These are phyloP conservation scores for Exophiala mesophila DNA, from an alignment of 2,329 filamentous ascomycete genomes.

Conservation along the genomic window DNA sequence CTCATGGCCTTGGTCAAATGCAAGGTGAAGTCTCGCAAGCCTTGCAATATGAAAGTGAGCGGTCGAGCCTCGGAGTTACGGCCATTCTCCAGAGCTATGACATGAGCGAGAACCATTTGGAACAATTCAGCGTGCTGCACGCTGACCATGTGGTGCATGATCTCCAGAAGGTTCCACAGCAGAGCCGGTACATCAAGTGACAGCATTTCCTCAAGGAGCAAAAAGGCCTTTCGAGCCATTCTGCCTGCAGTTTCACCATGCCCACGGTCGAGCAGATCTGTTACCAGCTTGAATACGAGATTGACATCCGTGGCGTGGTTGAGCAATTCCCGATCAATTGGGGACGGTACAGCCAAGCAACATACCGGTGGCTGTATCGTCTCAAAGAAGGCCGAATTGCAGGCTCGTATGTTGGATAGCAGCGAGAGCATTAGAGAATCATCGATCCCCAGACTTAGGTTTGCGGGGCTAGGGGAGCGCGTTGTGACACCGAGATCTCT, in stretches of 20 bases:
- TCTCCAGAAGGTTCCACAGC: conserved; percentile 11
- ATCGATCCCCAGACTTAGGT: no score
- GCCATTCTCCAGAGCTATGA: conserved; percentile 2
- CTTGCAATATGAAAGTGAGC: not conserved
- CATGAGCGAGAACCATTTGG: conserved; percentile 6
- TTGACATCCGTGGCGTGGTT: not conserved
- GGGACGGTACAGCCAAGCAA: not conserved
- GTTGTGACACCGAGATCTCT: no score
- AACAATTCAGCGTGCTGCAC: conserved; percentile 3
- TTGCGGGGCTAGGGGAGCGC: not conserved
- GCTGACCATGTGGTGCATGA: conserved; percentile 8
- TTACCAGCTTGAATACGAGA: conserved; percentile 4
- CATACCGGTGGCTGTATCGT: not conserved
- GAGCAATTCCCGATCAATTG: not conserved
- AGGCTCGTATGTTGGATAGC: conserved; percentile 6
- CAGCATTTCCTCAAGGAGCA: conserved; percentile 7
- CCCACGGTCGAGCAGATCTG: conserved; percentile 8
- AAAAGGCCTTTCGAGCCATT: conserved; percentile 9
- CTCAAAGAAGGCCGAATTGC: conserved; percentile 6
- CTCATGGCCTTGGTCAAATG: not conserved
- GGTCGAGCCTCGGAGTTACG: conserved; percentile 2
- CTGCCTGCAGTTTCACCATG: conserved; percentile 5
- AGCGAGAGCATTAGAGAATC: no score
- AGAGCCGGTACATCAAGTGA: conserved; percentile 5
- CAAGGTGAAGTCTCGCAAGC: not conserved